Conservation (phyloP, 192 early-diverging fungal species). For the Rhizophagus sp. region DNA sequence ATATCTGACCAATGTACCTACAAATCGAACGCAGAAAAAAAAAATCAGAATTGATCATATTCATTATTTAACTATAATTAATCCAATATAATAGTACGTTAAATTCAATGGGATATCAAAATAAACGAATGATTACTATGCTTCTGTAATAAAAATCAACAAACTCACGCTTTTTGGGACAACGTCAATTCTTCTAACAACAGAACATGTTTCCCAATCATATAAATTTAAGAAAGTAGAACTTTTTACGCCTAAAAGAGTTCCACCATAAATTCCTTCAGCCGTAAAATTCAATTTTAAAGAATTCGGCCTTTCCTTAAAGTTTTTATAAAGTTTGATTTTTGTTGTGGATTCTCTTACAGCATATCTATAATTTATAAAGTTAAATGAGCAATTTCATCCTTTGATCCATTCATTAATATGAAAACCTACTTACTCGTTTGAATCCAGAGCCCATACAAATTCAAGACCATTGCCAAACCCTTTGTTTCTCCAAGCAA, state of each 20-base stretch:
- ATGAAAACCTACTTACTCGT: slow-evolving; percentile 57
- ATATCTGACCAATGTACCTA: slow-evolving; percentile 94
- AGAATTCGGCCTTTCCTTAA: slow-evolving; percentile 85
- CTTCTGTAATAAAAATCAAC: not conserved
- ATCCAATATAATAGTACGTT: not conserved
- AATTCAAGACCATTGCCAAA: slow-evolving; percentile 95
- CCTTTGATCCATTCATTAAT: not conserved
- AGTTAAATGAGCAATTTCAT: not conserved
- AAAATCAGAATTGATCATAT: not conserved
- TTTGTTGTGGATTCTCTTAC: slow-evolving; percentile 92
- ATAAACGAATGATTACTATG: no score
- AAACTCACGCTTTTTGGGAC: slow-evolving; percentile 69
- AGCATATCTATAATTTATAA: slow-evolving; percentile 62
- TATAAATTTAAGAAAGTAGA: slow-evolving; percentile 90
- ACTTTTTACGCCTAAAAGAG: slow-evolving; percentile 84
- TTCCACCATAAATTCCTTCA: slow-evolving; percentile 94
- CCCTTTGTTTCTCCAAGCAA: slow-evolving; percentile 99
- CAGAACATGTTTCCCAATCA: slow-evolving; percentile 94
- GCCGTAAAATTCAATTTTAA: slow-evolving; percentile 79
- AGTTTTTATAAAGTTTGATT: slow-evolving; percentile 90
- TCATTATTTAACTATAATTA: not conserved
- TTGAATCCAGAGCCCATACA: slow-evolving; percentile 97
- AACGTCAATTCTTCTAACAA: slow-evolving; percentile 94
- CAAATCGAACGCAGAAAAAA: not conserved
- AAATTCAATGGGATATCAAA: no score